phyloP scores from a whole-genome alignment of 805 yeast genomes.

The Candida coquimbonensis region DNA sequence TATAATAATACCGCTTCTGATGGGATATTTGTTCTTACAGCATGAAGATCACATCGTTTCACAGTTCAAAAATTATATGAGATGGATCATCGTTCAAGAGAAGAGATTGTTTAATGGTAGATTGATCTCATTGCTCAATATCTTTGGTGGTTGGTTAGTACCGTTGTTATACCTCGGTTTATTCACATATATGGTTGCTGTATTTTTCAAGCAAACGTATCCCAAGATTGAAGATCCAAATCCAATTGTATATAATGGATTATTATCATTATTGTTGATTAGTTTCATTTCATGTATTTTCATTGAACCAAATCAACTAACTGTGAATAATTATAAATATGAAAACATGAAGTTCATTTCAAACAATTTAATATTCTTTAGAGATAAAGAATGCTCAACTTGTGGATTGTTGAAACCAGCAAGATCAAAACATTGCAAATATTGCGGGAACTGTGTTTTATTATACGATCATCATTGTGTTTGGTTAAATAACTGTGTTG shows the following conservation, averaged over 20 bases:
- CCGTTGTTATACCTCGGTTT: conserved; percentile 15
- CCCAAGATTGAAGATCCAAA: conserved; percentile 13
- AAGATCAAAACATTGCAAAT: conserved; percentile 67
- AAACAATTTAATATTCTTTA: conserved; percentile 18
- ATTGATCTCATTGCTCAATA: background rate
- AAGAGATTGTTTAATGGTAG: conserved; percentile 12
- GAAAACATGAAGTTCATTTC: background rate
- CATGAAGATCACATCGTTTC: background rate
- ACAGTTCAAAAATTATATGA: background rate
- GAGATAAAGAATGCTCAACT: conserved; percentile 35
- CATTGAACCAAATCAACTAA: conserved; percentile 7
- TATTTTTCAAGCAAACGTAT: conserved; percentile 12
- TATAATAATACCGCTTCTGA: too few species aligned
- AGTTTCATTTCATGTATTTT: conserved; percentile 11
- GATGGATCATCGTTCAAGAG: conserved; percentile 2
- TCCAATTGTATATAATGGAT: conserved; percentile 9
- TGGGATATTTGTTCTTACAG: too few species aligned
- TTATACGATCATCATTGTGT: conserved; percentile 70
- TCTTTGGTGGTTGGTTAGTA: conserved; percentile 12
- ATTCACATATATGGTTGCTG: conserved; percentile 6
- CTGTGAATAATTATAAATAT: background rate
- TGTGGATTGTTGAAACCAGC: conserved; percentile 64
- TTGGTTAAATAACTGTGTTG: conserved; percentile 72
- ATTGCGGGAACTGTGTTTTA: conserved; percentile 57
- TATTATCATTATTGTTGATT: conserved; percentile 4